Evolutionary conservation across 1,284 basidiomycete species (phyloP).

Genomic region (Melampsora larici-populina): DNA sequence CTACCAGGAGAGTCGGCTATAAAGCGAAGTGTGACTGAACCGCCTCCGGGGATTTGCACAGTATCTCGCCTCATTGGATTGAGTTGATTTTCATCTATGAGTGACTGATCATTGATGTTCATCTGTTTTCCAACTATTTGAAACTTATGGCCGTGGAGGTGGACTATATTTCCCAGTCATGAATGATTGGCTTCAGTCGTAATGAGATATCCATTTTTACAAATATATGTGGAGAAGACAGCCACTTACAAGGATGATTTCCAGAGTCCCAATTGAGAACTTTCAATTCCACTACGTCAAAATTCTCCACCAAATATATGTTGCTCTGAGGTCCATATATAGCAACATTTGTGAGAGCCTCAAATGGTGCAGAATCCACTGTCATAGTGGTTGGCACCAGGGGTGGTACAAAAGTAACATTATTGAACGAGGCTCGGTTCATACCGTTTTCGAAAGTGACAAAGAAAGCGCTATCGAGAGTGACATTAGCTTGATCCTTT

Average conservation of each 20-base stretch:
- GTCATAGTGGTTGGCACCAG: constrained; percentile 37
- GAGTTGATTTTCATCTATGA: constrained; percentile 45
- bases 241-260: constrained; percentile 64
- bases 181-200: neutral
- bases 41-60: constrained; percentile 46
- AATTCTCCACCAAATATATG: constrained; percentile 69
- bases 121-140: constrained; percentile 25
- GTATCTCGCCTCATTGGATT: constrained; percentile 67
- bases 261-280: constrained; percentile 74
- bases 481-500: neutral
- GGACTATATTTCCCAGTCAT: constrained; percentile 51
- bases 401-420: constrained; percentile 34
- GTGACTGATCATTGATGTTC: constrained; percentile 11
- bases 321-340: constrained; percentile 72
- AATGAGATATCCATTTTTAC: neutral
- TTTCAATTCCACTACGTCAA: constrained; percentile 73
- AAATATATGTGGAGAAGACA: neutral
- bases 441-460: constrained; percentile 33
- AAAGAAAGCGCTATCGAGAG: constrained; percentile 28
- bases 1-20: constrained; percentile 47
- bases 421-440: constrained; percentile 37
- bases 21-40: constrained; percentile 46
- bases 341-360: constrained; percentile 50
- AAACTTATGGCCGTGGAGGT: constrained; percentile 68
- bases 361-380: constrained; percentile 13